These are phyloP conservation scores for Euphorbia corollata DNA, from an alignment of 441 rosid species.

Conservation along the genomic window DNA sequence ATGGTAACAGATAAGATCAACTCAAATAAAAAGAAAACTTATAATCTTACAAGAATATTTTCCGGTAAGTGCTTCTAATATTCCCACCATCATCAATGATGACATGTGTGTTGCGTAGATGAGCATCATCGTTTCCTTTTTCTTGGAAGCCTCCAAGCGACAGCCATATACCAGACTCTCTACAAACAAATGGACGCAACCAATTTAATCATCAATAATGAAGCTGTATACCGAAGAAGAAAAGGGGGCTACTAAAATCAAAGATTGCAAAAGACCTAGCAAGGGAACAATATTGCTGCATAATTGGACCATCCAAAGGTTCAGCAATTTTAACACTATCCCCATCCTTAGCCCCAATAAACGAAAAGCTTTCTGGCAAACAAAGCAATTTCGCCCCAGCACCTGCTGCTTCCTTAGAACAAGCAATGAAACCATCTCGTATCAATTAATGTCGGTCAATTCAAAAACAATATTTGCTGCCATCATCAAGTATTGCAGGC, in stretches of 20 bases:
- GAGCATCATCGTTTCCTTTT: conserved; percentile 63
- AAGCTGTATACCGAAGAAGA: not conserved
- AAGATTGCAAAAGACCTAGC: conserved; percentile 51
- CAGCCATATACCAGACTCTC: conserved; percentile 80
- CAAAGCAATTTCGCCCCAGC: conserved; percentile 85
- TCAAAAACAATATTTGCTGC: not conserved
- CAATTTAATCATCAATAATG: not conserved
- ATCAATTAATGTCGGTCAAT: too few species aligned
- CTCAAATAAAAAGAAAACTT: not conserved
- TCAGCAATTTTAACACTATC: conserved; percentile 71
- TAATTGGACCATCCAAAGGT: conserved; percentile 68
- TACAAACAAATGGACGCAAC: conserved; percentile 19
- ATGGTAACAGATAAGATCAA: not conserved
- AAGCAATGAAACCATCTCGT: conserved; percentile 3
- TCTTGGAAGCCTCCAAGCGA: conserved; percentile 96
- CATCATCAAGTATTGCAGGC: too few species aligned
- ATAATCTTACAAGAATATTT: conserved; percentile 69
- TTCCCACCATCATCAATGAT: conserved; percentile 66
- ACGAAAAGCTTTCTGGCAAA: conserved; percentile 82
- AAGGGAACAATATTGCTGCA: conserved; percentile 73
- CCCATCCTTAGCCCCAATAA: conserved; percentile 54
- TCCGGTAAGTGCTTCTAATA: conserved; percentile 57
- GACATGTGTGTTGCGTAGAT: conserved; percentile 76
- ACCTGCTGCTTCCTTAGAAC: conserved; percentile 67
- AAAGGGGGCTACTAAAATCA: not conserved